Percentiles rank a stretch among this genome's conserved stretches.
phyloP scores from a whole-genome alignment of 257 asterid species.

The Solanum dulcamara region DNA sequence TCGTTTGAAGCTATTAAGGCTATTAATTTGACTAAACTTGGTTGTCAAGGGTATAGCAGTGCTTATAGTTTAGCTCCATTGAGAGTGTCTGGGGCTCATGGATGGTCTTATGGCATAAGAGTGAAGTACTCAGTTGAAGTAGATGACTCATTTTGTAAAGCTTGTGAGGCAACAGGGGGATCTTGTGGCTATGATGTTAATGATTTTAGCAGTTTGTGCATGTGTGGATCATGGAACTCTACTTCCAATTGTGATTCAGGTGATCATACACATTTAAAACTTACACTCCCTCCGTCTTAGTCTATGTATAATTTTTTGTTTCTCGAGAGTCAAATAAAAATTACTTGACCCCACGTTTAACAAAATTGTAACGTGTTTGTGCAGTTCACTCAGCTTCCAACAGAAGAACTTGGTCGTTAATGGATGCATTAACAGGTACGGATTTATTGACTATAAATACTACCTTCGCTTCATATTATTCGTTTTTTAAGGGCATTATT shows the following conservation, averaged over 20 bases:
- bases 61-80: constrained; percentile 81
- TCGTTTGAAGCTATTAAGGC: constrained; percentile 38
- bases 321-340: not conserved
- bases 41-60: constrained; percentile 90
- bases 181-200: constrained; percentile 57
- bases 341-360: not conserved
- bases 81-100: constrained; percentile 49
- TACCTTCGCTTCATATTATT: no score
- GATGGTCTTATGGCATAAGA: constrained; percentile 82
- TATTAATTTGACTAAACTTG: constrained; percentile 66
- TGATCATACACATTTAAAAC: not conserved
- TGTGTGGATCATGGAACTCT: constrained; percentile 81
- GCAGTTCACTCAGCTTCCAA: constrained; percentile 20
- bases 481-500: not conserved
- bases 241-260: constrained; percentile 84
- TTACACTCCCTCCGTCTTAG: not conserved
- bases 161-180: constrained; percentile 90
- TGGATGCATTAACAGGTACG: constrained; percentile 8
- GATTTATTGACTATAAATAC: not conserved
- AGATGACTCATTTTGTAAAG: constrained; percentile 51
- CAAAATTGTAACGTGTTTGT: not conserved
- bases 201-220: constrained; percentile 39
- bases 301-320: not conserved
- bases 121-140: constrained; percentile 56
- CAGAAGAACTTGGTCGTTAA: constrained; percentile 8